phyloP scores from a whole-genome alignment of 306 rosid genomes.

The Sicyos edulis region DNA sequence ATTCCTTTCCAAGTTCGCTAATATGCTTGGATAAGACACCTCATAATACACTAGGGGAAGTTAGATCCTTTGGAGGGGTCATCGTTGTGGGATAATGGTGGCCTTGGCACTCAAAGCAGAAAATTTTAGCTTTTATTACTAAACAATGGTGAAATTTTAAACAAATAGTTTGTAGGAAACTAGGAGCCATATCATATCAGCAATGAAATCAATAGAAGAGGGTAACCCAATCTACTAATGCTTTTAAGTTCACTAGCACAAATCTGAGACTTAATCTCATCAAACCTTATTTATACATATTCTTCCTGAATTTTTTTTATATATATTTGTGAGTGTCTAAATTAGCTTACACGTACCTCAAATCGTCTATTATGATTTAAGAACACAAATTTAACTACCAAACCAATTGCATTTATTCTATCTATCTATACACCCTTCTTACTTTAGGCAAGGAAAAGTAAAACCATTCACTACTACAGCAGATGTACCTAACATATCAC shows the following conservation, averaged over 20 bases:
- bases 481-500: background rate
- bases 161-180: background rate
- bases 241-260: conserved; percentile 3
- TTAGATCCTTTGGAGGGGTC: background rate
- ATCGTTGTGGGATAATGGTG: background rate
- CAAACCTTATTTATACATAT: background rate
- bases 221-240: background rate
- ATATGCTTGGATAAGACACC: background rate
- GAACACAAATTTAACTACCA: background rate
- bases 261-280: background rate
- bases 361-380: background rate
- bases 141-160: background rate
- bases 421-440: background rate
- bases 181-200: background rate
- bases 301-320: background rate
- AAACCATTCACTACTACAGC: background rate
- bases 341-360: too few species aligned
- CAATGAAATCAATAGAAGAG: background rate
- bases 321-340: too few species aligned
- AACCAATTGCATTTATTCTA: background rate
- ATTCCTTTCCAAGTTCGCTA: too few species aligned
- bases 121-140: background rate
- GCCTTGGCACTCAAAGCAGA: background rate
- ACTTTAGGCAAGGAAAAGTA: background rate
- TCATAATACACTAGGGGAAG: background rate